Conservation (phyloP, 176 grass and related monocot genomes). For the Bromus sterilis region DNA sequence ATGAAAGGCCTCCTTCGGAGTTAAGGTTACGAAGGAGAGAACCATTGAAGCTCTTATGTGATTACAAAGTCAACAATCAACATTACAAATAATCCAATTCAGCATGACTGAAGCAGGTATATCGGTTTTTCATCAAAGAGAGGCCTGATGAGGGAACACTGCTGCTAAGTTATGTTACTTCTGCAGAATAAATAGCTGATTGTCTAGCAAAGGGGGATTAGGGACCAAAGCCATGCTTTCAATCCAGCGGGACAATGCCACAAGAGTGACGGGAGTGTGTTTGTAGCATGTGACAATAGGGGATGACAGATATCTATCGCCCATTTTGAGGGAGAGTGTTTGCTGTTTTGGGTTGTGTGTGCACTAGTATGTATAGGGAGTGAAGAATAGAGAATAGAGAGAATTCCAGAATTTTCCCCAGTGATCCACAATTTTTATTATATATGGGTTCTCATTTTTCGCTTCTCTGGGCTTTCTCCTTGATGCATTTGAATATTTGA, state of each 20-base stretch:
- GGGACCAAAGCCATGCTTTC: too few relatives aligned
- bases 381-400: not conserved
- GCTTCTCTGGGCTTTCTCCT: not conserved
- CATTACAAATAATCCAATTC: not conserved
- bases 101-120: not conserved
- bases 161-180: not conserved
- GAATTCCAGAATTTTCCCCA: not conserved
- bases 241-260: too few relatives aligned
- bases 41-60: not conserved
- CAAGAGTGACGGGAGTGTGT: too few relatives aligned
- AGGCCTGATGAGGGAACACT: not conserved
- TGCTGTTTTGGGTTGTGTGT: not conserved
- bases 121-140: not conserved
- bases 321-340: not conserved
- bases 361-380: not conserved
- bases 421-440: not conserved
- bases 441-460: not conserved
- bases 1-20: not conserved
- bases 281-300: not conserved
- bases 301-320: not conserved
- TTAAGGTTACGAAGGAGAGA: not conserved
- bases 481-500: constrained; percentile 15
- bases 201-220: not conserved
- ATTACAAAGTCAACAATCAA: not conserved
- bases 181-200: not conserved